phyloP scores from a whole-genome alignment of 192 early-diverging fungal genomes.

The Entophlyctis luteolus region DNA sequence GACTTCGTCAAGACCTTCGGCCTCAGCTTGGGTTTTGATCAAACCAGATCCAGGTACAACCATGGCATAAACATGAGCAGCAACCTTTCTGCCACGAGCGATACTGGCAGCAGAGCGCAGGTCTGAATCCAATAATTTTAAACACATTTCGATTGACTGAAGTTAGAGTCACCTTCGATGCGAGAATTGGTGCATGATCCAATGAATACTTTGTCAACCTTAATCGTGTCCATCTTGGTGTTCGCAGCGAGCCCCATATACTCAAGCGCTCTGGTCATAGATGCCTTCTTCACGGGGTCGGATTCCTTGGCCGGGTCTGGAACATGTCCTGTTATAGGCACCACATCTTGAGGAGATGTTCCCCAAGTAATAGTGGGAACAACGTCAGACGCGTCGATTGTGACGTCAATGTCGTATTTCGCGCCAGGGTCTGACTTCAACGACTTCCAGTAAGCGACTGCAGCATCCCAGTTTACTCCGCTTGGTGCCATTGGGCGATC shows the following conservation, averaged over 20 bases:
- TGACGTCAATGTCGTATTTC: slow-evolving; percentile 59
- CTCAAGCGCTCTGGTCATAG: slow-evolving; percentile 51
- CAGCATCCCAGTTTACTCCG: slow-evolving; percentile 57
- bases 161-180: slow-evolving; percentile 64
- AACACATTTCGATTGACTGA: too few relatives aligned
- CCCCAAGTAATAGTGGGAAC: slow-evolving; percentile 67
- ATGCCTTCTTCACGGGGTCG: slow-evolving; percentile 44
- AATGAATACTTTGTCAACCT: slow-evolving; percentile 71
- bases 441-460: slow-evolving; percentile 60
- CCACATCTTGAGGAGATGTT: slow-evolving; percentile 65
- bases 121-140: slow-evolving; percentile 27
- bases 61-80: slow-evolving; percentile 59
- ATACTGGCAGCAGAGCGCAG: slow-evolving; percentile 59
- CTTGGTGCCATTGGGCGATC: slow-evolving; percentile 58
- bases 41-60: slow-evolving; percentile 71
- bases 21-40: slow-evolving; percentile 66
- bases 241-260: slow-evolving; percentile 67
- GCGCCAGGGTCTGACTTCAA: slow-evolving; percentile 59
- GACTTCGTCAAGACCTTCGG: slow-evolving; percentile 63
- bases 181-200: slow-evolving; percentile 72
- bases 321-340: slow-evolving; percentile 56
- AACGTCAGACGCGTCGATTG: slow-evolving; percentile 55
- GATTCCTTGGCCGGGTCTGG: slow-evolving; percentile 52
- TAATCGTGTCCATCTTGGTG: slow-evolving; percentile 52
- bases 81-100: slow-evolving; percentile 56